Percentiles rank a stretch among this genome's conserved stretches.
phyloP scores from a whole-genome alignment of 31 red algal species.

The Asparagopsis taxiformis region DNA sequence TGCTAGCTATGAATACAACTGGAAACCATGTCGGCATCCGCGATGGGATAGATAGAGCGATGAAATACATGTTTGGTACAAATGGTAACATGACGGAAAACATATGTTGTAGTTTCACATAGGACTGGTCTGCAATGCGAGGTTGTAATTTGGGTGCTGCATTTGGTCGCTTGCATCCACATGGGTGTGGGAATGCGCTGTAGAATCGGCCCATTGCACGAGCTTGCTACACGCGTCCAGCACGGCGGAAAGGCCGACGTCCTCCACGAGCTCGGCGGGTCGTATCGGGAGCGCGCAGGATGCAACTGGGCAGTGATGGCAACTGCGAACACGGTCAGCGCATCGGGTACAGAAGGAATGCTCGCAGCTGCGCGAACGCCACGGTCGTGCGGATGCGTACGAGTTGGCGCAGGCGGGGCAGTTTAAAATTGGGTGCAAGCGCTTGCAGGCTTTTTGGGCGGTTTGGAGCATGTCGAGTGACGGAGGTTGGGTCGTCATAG shows the following conservation, averaged over 20 bases:
- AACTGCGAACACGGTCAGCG: neutral
- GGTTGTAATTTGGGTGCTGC: no score
- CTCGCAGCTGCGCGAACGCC: conserved; percentile 15
- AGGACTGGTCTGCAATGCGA: no score
- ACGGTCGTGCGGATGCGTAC: neutral
- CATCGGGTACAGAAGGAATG: conserved; percentile 14
- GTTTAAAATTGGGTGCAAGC: neutral
- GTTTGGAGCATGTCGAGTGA: neutral
- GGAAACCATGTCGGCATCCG: no score
- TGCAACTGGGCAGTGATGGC: neutral
- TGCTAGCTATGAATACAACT: no score
- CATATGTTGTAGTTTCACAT: no score
- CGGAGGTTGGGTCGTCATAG: neutral
- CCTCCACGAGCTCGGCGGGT: neutral
- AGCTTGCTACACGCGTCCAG: neutral
- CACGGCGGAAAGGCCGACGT: neutral
- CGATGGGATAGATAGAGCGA: no score
- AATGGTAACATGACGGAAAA: no score
- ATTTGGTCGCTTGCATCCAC: no score
- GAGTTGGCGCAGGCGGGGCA: conserved; percentile 4
- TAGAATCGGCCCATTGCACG: neutral
- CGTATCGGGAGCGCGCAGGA: neutral
- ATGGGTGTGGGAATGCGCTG: no score
- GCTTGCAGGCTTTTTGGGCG: neutral
- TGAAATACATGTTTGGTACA: no score